Conservation (phyloP, 495 filamentous ascomycete genomes). For the Margaritispora aquatica region DNA sequence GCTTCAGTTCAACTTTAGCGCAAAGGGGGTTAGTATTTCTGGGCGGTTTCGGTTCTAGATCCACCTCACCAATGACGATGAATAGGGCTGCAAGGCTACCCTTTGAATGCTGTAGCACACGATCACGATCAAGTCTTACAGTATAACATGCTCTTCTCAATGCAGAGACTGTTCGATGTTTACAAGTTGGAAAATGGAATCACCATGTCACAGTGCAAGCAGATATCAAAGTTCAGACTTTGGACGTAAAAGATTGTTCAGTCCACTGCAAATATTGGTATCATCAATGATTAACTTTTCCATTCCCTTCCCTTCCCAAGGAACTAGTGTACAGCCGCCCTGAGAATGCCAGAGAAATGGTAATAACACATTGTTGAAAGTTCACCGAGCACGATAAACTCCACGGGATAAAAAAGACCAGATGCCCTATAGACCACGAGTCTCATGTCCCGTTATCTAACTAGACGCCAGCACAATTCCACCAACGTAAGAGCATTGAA, state of each 20-base stretch:
- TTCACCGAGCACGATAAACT: slow-evolving; percentile 25
- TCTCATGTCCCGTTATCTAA: slow-evolving; percentile 12
- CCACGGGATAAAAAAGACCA: slow-evolving; percentile 25
- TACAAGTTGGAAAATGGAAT: too few species aligned
- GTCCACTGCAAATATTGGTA: slow-evolving; percentile 13
- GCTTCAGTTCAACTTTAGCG: background rate
- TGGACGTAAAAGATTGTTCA: background rate
- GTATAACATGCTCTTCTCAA: too few species aligned
- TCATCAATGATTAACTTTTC: slow-evolving; percentile 29
- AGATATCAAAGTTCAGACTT: background rate
- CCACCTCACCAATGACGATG: background rate
- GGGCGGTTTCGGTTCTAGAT: background rate
- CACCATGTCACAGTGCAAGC: background rate
- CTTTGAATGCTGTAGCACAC: too few species aligned
- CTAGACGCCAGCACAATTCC: slow-evolving; percentile 20
- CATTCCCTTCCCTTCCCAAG: slow-evolving; percentile 26
- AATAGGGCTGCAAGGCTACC: background rate
- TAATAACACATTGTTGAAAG: slow-evolving; percentile 33
- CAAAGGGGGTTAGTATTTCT: slow-evolving; percentile 6
- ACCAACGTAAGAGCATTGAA: slow-evolving; percentile 13
- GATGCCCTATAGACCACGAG: slow-evolving; percentile 21
- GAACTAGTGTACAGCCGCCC: slow-evolving; percentile 31
- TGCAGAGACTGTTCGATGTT: too few species aligned
- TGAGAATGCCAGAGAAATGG: slow-evolving; percentile 28
- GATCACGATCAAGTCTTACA: too few species aligned